Base-by-base conservation (phyloP, 345 rosid species). In the Corchorus olitorius region DNA sequence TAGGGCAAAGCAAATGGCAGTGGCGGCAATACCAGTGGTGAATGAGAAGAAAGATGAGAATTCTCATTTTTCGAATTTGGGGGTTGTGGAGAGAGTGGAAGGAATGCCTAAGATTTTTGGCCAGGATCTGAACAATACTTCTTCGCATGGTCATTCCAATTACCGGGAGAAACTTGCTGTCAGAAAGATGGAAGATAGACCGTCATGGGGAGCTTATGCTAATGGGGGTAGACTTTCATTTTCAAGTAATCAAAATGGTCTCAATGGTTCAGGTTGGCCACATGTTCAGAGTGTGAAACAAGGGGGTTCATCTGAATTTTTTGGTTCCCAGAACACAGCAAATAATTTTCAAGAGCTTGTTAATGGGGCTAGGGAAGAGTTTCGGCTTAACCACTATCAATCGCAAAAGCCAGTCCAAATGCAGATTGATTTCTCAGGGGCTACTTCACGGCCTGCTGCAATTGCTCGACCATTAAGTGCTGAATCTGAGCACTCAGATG, bases 131-230 rank as follows among this genome's bases (percentile, higher is more conserved):
- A 88, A 80, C 69, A 85, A 85, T 72, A 50, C 77, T 10, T 76
- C 77, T 10, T 76, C 75, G 13, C 82, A 75, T 27, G 79, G 76
- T 67, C 84, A 83, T 70, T 82, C 83, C 35, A 86, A 85, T 59
- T 85, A 83, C 80, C 86, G 99, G 80, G 99, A 93, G 89, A 96
- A 96, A 64, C 93, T 96, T 50, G 87, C 90, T 0, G 85, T 96
- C 64, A 88, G 95, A 33, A 96, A 93, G 87, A 89, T 89, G 97
- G 99, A 93, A 41, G 91, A 91, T 76, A 86, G 87, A 79, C 88
- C 88, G 5, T 16, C 83, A 8, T 85, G 92, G 97, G 86, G 88
- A 75, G 81, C 74, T 68, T 84, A 80, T 78, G 80, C 83, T 3
- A 89, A 88, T 45, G 94, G 86, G 20, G 80, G 76, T 61, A 83